Evolutionary conservation across 2,329 filamentous ascomycete species (phyloP), one percentile per base, ranked within the genome.

Genomic region (Zymoseptoria pseudotritici): DNA sequence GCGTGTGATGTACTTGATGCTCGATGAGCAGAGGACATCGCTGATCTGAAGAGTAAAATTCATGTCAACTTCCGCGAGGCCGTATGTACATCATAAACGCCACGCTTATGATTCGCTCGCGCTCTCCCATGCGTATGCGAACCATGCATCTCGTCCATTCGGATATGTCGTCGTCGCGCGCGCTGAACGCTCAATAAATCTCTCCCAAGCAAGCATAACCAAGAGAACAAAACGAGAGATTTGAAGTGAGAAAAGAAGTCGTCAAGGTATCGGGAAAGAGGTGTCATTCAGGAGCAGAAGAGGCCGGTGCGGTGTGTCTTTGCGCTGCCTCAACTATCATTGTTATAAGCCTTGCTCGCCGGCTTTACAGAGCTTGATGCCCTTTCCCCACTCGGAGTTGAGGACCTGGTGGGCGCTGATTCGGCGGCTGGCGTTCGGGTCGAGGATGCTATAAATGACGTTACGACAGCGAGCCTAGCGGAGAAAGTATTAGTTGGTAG

Each of bases 341-440:
- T 74, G 72, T 79, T 83, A 97, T 70, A 95, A 87, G 60, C 94
- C 94, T 81, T 97, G 92, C 77, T 97, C 90, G 67, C 93, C 94
- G 62, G 94, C 93, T 77, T 92, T 94, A 80, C 94, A 99, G 60
- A 97, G 83, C 78, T 92, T 96, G 76, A 97, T 97, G 76, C 97
- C 93, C 68, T 94, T 90, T 67, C 94, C 91, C 94, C 94, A 99
- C 79, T 99, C 94, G 4, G 93, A 97, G 77, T 96, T 96, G 70
- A 99, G 85, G 59, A 97, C 91, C 78, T 99, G 94, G 50, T 92
- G 93, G 60, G 94, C 93, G 29, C 91, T 97, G 73, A 99, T 93
- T 68, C 94, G 90, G 65, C 94, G 88, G 59, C 85, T 85, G 24
- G 94, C 91, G 73, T 96, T 97, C 29, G 94, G 94, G 72, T 99